Evolutionary conservation across 129 eudicot species (phyloP).

Genomic region (Dittrichia graveolens): DNA sequence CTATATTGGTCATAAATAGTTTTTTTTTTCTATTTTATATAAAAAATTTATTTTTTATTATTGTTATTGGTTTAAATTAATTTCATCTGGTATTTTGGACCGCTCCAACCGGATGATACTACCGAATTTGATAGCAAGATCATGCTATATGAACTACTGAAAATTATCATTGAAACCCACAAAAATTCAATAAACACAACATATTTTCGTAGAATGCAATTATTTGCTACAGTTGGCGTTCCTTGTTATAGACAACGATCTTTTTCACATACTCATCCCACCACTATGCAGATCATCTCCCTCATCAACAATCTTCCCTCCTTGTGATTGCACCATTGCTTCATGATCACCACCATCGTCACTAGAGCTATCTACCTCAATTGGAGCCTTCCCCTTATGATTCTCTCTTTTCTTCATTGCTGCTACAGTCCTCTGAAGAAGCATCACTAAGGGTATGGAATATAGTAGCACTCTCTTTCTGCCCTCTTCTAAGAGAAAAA

Average conservation of each 20-base stretch:
- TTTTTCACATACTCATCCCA: constrained; percentile 60
- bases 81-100: too few relatives aligned
- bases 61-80: too few relatives aligned
- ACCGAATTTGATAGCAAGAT: background rate
- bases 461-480: constrained; percentile 52
- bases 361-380: constrained; percentile 44
- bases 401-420: constrained; percentile 30
- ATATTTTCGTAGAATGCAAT: background rate
- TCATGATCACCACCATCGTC: constrained; percentile 42
- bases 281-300: constrained; percentile 35
- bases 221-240: background rate
- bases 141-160: constrained; percentile 9
- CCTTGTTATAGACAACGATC: constrained; percentile 49
- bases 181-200: constrained; percentile 14
- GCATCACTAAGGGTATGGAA: constrained; percentile 44
- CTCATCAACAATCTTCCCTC: constrained; percentile 33
- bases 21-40: too few relatives aligned
- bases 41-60: too few relatives aligned
- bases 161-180: constrained; percentile 5
- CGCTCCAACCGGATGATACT: too few relatives aligned
- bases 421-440: constrained; percentile 40
- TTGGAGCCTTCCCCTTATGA: constrained; percentile 51
- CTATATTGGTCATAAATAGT: too few relatives aligned
- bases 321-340: constrained; percentile 29
- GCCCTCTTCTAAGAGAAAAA: constrained; percentile 51